Conservation (phyloP, 2,329 filamentous ascomycete species). For the Thielaviopsis euricoi region DNA sequence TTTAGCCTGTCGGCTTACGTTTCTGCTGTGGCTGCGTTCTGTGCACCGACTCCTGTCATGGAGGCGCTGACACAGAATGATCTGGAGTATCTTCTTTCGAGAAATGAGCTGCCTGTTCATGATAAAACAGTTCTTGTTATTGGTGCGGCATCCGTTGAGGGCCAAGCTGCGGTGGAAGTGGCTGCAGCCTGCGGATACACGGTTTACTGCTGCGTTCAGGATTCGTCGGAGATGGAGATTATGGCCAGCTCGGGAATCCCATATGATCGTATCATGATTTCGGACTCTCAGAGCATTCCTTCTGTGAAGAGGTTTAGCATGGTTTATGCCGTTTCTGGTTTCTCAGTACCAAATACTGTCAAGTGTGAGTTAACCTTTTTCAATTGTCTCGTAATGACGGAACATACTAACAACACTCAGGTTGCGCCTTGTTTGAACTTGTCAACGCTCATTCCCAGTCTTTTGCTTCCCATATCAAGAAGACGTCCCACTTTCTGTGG, state of each 20-base stretch:
- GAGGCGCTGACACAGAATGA: neutral
- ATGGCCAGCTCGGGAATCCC: constrained; percentile 22
- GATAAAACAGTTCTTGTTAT: constrained; percentile 26
- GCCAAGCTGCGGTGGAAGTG: constrained; percentile 27
- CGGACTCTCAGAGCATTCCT: neutral
- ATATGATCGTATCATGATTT: constrained; percentile 21
- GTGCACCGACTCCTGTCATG: neutral
- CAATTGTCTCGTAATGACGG: neutral
- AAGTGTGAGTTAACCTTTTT: constrained; percentile 19
- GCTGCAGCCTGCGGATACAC: constrained; percentile 22
- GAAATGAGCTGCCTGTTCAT: neutral
- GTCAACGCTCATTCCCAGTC: neutral
- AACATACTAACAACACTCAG: neutral
- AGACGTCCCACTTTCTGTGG: neutral
- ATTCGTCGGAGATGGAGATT: constrained; percentile 20
- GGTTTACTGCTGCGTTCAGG: constrained; percentile 25
- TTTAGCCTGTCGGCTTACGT: constrained; percentile 9
- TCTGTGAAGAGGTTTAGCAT: neutral
- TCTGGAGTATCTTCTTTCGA: neutral
- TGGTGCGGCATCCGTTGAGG: constrained; percentile 26
- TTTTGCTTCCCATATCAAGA: neutral
- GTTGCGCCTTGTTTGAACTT: constrained; percentile 3
- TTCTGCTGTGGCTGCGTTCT: constrained; percentile 3
- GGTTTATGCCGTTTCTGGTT: neutral
- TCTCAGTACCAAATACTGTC: constrained; percentile 14